Conservation (phyloP, 2,329 filamentous ascomycete genomes). For the Ceratocystis huliohia region DNA sequence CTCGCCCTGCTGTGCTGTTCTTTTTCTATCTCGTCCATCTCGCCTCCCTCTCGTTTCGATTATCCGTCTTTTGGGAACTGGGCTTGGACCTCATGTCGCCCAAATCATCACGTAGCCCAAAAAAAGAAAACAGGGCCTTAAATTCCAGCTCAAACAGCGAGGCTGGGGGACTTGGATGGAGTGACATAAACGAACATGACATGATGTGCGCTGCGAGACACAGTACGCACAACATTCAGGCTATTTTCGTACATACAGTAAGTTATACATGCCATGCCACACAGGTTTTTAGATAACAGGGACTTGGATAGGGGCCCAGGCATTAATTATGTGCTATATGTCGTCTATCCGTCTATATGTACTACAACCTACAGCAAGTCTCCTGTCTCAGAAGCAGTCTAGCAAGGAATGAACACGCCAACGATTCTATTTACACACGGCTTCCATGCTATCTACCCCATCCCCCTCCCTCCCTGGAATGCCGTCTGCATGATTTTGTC, state of each 20-base stretch:
- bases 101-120: background rate
- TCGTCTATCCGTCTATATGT: too few species aligned
- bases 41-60: background rate
- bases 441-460: background rate
- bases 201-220: background rate
- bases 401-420: background rate
- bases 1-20: background rate
- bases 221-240: too few species aligned
- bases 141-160: slow-evolving; percentile 1
- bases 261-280: too few species aligned
- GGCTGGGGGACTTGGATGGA: background rate
- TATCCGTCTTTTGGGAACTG: background rate
- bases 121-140: background rate
- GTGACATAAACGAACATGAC: background rate
- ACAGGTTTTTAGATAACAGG: too few species aligned
- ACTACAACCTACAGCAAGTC: too few species aligned
- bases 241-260: too few species aligned
- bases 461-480: background rate
- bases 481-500: slow-evolving; percentile 3
- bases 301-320: too few species aligned
- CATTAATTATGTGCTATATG: too few species aligned
- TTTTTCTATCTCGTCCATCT: background rate
- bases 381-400: background rate
- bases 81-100: background rate
- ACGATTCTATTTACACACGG: background rate